Evolutionary conservation across 345 rosid genomes (phyloP), one percentile per base, ranked within the genome.

Genomic region (Adansonia digitata): DNA sequence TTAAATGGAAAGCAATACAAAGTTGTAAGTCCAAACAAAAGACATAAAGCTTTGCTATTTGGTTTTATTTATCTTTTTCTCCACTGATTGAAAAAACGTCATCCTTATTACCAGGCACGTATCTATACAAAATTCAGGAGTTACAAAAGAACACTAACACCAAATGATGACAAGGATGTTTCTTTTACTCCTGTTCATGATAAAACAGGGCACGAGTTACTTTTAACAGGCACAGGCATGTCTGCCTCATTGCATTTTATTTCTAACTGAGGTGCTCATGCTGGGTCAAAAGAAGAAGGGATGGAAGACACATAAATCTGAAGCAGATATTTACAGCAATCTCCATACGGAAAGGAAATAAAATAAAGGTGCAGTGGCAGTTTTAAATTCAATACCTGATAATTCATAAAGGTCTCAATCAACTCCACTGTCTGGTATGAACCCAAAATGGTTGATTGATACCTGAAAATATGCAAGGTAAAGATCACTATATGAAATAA

Each of bases 341-440:
- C 4, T 14, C 20, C 24, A 29, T 5, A 43, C 24, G 45, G 22
- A 7, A 56, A 20, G 51, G 24, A 72, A 37, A 43, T 7, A 55
- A 20, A 39, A 5, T 2, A 14, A 52, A 27, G 2, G 17, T 34
- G 29, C 53, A 42, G 17, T 34, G 37, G 9, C 8, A 7, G 31
- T 51, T 31, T 5, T 43, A 22, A 67, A 43, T 63, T 24, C 48
- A 34, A 40, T 88, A 93, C 99, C 99, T 96, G 98, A 83, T 96
- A 96, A 81, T 96, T 96, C 99, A 92, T 91, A 82, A 93, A 96
- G 51, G 99, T 96, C 83, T 96, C 98, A 34, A 96, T 96, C 80
- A 96, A 83, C 79, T 96, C 99, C 20, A 89, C 97, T 0, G 97
- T 91, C 83, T 96, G 99, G 79, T 87, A 96, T 10, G 92, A 90